phyloP scores from a whole-genome alignment of 495 filamentous ascomycete species.

The Clohesyomyces aquaticus region DNA sequence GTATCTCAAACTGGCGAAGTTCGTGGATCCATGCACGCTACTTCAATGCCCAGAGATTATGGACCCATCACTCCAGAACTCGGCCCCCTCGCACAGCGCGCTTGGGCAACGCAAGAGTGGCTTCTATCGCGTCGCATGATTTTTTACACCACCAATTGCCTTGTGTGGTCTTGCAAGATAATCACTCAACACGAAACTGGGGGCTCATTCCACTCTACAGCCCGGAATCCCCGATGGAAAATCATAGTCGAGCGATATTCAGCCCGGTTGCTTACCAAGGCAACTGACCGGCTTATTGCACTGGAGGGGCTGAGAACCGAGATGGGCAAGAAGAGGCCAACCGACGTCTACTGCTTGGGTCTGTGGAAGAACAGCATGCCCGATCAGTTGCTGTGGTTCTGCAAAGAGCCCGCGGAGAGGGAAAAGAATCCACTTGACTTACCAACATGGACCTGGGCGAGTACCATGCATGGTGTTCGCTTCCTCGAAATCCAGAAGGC shows the following conservation, averaged over 20 bases:
- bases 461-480: constrained; percentile 25
- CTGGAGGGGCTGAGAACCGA: constrained; percentile 17
- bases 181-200: constrained; percentile 33
- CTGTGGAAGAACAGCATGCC: constrained; percentile 25
- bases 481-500: constrained; percentile 21
- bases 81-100: constrained; percentile 10
- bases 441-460: constrained; percentile 34
- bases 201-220: constrained; percentile 23
- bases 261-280: constrained; percentile 23
- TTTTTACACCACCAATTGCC: constrained; percentile 19
- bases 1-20: constrained; percentile 7
- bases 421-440: constrained; percentile 5
- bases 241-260: constrained; percentile 31
- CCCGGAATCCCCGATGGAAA: constrained; percentile 25
- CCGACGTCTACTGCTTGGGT: constrained; percentile 23
- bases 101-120: constrained; percentile 31
- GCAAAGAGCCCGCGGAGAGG: constrained; percentile 20
- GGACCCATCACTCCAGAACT: constrained; percentile 20
- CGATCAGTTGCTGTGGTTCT: constrained; percentile 28
- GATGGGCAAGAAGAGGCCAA: constrained; percentile 22
- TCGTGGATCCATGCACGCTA: constrained; percentile 22
- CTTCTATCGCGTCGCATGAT: constrained; percentile 31
- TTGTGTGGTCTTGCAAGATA: constrained; percentile 30
- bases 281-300: constrained; percentile 24
- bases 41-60: constrained; percentile 20